Evolutionary conservation across 2,329 filamentous ascomycete species (phyloP).

Genomic region (Pseudogymnoascus sp.): DNA sequence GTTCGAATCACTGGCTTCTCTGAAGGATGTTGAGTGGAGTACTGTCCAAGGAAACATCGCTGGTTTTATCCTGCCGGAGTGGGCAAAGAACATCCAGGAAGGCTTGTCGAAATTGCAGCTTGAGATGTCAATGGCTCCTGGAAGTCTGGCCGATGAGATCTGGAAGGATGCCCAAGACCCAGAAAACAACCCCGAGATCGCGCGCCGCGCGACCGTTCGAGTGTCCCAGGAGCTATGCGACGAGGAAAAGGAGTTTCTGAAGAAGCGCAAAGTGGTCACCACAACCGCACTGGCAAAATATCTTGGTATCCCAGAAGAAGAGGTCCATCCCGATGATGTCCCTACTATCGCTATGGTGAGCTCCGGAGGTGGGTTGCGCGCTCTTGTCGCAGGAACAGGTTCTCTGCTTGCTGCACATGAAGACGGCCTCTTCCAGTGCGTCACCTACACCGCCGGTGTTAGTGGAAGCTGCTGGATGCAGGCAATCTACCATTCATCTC

Average conservation of each 20-base stretch:
- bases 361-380: constrained; percentile 84
- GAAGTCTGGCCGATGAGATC: constrained; percentile 85
- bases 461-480: constrained; percentile 97
- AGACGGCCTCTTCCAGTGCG: constrained; percentile 85
- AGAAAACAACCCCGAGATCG: constrained; percentile 77
- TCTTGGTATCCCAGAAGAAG: constrained; percentile 66
- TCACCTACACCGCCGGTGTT: constrained; percentile 91
- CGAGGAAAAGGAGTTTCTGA: constrained; percentile 72
- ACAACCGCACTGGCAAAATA: constrained; percentile 74
- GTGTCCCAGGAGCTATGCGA: constrained; percentile 75
- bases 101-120: constrained; percentile 78
- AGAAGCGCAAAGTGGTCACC: constrained; percentile 61
- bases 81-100: constrained; percentile 69
- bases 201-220: constrained; percentile 72
- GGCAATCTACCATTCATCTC: constrained; percentile 74
- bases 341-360: constrained; percentile 91
- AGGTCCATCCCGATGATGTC: constrained; percentile 88
- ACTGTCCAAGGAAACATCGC: constrained; percentile 54
- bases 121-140: constrained; percentile 80
- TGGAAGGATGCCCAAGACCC: constrained; percentile 88
- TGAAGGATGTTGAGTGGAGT: constrained; percentile 51
- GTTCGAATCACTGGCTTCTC: constrained; percentile 39
- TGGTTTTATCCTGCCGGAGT: constrained; percentile 71
- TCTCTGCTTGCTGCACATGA: constrained; percentile 80
- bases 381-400: constrained; percentile 82